Base-by-base conservation (phyloP, 768 basidiomycete genomes). In the Sporobolomyces roseus region DNA sequence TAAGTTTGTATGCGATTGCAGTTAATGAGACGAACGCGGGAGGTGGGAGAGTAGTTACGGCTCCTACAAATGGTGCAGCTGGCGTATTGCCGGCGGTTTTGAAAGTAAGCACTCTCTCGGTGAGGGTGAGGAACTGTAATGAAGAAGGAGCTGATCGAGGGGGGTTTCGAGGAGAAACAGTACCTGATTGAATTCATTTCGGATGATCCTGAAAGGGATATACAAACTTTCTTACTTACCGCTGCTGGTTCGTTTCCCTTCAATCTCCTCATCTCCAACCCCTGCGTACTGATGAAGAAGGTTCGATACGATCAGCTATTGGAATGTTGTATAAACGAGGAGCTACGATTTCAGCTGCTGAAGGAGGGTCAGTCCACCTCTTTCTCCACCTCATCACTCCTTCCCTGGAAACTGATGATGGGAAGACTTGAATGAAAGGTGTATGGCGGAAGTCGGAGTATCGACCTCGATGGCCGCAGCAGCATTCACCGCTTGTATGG, bases 271-370 rank as follows among this genome's bases (percentile, higher is more conserved):
- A 16, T 7, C 29, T 32, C 21, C 14, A n/a, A n/a, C n/a, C n/a
- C n/a, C n/a, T n/a, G n/a, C 41, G 12, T 41, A 41, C 41, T 41
- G 41, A 41, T 19, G 41, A 41, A 19, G 19, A 41, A 41, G 41
- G 10, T 19, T 50, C 10, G 10, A 50, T 25, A 56, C n/a, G n/a
- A n/a, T n/a, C n/a, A n/a, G 79, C 93, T 13, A 80, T 94, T 61
- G 92, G 93, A 21, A 96, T 96, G 93, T 81, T 96, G 36, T 94
- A 92, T 82, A 97, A 98, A 78, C 85, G 93, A 66, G 92, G 93
- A n/a, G 91, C 91, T 70, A 94, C 93, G 2, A 96, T 97, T 58
- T 90, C 89, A 53, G 93, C 93, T 19, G 93, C 94, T 0, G 94
- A 98, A 79, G 93, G 93, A 25, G 79, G 92, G 87, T 77, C 75